Evolutionary conservation across 2,329 filamentous ascomycete genomes (phyloP).

Genomic region (Pyricularia grisea): DNA sequence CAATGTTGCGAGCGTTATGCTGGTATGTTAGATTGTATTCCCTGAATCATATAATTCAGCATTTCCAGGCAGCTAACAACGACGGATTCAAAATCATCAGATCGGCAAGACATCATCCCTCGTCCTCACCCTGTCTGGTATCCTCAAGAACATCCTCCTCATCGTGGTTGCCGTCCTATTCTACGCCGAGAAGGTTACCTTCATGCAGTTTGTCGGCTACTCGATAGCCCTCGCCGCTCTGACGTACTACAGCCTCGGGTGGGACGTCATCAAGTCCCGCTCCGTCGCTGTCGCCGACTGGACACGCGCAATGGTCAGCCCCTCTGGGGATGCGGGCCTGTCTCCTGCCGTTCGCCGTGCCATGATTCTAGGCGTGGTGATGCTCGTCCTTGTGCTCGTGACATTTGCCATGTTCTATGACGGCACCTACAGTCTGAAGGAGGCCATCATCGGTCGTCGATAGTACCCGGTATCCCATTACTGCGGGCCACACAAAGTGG

Average conservation of each 20-base stretch:
- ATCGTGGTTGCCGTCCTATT: slow-evolving; percentile 68
- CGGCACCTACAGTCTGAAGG: not conserved
- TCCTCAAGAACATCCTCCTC: slow-evolving; percentile 81
- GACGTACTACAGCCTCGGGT: slow-evolving; percentile 32
- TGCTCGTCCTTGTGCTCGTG: slow-evolving; percentile 13
- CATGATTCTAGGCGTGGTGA: slow-evolving; percentile 10
- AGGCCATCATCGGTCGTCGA: not conserved
- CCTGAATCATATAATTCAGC: not conserved
- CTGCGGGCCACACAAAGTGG: not conserved
- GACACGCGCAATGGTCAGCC: slow-evolving; percentile 11
- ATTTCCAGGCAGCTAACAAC: not conserved
- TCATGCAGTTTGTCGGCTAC: slow-evolving; percentile 70
- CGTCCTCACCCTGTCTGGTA: slow-evolving; percentile 76
- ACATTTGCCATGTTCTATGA: slow-evolving; percentile 3
- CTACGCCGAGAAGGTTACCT: slow-evolving; percentile 63
- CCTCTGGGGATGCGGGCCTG: slow-evolving; percentile 9
- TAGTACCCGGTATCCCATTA: not conserved
- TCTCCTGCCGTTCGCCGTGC: slow-evolving; percentile 14
- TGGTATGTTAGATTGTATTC: slow-evolving; percentile 47
- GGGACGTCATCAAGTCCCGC: slow-evolving; percentile 17
- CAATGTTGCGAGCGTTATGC: slow-evolving; percentile 77
- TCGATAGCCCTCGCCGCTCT: slow-evolving; percentile 51
- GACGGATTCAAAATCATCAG: slow-evolving; percentile 27
- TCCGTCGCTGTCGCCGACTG: slow-evolving; percentile 10
- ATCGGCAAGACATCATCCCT: slow-evolving; percentile 84